Evolutionary conservation across 2,329 filamentous ascomycete genomes (phyloP), one percentile per base, ranked within the genome.

Genomic region (Exophiala bonariae): DNA sequence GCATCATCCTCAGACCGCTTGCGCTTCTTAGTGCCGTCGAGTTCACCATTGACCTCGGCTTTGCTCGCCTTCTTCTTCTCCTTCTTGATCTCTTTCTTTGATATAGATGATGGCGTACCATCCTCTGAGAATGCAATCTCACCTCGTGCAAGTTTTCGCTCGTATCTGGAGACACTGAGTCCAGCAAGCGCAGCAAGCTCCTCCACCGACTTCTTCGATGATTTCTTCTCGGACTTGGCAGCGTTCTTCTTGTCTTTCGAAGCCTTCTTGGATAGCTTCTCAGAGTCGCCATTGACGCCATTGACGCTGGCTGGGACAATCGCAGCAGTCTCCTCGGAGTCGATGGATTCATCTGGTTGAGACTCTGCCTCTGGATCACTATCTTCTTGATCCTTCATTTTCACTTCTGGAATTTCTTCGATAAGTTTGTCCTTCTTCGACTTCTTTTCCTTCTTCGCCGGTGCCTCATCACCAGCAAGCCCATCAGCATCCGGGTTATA

Each of bases 401-500:
- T 59, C 17, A 55, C 45, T 10, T 60, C 59, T 49, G 68, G 48
- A 34, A 74, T 63, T 52, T 74, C 72, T 56, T 75, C 61, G 3
- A 74, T 65, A 22, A 73, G 66, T 63, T 69, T 66, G 35, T 65
- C 65, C 62, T 77, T 68, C 60, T 72, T 71, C 17, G 59, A 60
- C 11, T 68, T 58, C 46, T 59, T 59, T 28, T 55, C 63, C 51
- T 70, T 64, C 44, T 65, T 66, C 54, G 72, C 66, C 31, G 84
- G 78, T 11, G 80, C 77, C 58, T 86, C 85, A 60, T 88, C 81
- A 38, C 81, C 82, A 50, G 77, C 77, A 41, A 96, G 74, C 55
- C 90, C 92, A 69, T 99, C 93, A 44, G 89, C 93, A 65, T 97
- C 91, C 39, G 82, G 79, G 69, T 97, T 97, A 79, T 99, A 99